These are phyloP conservation scores for Ogataea neopini DNA, from an alignment of 805 yeast genomes.

Conservation along the genomic window DNA sequence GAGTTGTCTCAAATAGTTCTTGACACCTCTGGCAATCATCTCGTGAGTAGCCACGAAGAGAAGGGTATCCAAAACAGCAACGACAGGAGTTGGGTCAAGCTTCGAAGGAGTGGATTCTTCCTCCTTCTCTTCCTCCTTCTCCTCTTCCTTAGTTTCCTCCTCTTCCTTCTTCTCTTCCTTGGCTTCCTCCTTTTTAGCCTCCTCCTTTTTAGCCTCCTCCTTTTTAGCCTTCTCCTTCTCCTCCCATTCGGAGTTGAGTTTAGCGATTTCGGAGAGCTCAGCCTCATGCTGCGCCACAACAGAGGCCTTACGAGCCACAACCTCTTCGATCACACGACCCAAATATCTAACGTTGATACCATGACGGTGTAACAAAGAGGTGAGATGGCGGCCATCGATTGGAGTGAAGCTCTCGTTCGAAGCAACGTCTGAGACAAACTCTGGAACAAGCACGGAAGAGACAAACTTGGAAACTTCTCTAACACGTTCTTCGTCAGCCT, in stretches of 20 bases:
- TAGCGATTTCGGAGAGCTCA: conserved; percentile 35
- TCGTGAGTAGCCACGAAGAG: conserved; percentile 55
- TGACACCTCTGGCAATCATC: conserved; percentile 76
- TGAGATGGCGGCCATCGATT: conserved; percentile 76
- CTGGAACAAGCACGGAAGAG: conserved; percentile 57
- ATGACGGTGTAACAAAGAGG: conserved; percentile 64
- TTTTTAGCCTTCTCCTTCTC: conserved; percentile 34
- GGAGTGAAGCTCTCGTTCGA: conserved; percentile 59
- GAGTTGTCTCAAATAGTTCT: conserved; percentile 64
- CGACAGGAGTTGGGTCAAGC: conserved; percentile 44
- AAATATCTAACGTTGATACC: conserved; percentile 92
- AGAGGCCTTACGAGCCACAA: conserved; percentile 26
- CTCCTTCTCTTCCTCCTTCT: conserved; percentile 34
- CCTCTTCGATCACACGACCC: conserved; percentile 54
- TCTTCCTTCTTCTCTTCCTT: conserved; percentile 32
- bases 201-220: conserved; percentile 34
- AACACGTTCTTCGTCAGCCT: conserved; percentile 62
- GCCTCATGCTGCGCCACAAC: conserved; percentile 13
- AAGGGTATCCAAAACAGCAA: conserved; percentile 49
- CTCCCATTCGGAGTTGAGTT: conserved; percentile 24
- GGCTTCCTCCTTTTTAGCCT: conserved; percentile 33
- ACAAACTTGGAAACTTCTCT: conserved; percentile 70
- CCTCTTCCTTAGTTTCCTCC: conserved; percentile 16
- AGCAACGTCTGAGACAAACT: conserved; percentile 56
- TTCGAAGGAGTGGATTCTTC: conserved; percentile 35